Conservation (phyloP, 2,329 filamentous ascomycete genomes). For the Stachybotrys elegans region DNA sequence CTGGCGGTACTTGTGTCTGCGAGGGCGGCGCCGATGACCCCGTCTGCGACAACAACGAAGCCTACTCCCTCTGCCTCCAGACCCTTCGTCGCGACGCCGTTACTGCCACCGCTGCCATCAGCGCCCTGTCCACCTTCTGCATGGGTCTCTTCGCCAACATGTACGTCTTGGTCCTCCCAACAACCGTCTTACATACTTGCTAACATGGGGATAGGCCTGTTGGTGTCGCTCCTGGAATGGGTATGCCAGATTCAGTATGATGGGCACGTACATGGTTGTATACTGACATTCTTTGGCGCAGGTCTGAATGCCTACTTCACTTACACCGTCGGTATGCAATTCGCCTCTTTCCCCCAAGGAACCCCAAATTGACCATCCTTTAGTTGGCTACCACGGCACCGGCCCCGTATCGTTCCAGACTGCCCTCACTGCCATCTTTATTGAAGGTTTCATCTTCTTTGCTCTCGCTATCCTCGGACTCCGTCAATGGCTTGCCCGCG, state of each 20-base stretch:
- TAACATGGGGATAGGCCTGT: constrained; percentile 21
- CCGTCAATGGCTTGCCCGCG: constrained; percentile 81
- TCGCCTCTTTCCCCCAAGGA: constrained; percentile 15
- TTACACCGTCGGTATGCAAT: constrained; percentile 48
- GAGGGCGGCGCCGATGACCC: constrained; percentile 44
- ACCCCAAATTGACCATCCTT: neutral
- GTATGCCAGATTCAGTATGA: constrained; percentile 18
- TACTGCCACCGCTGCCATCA: constrained; percentile 79
- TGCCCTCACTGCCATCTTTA: constrained; percentile 80
- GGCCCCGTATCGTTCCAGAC: constrained; percentile 69
- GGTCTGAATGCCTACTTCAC: constrained; percentile 83
- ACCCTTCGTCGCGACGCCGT: constrained; percentile 72
- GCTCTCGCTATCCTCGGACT: constrained; percentile 73
- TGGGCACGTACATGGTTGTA: too few species aligned
- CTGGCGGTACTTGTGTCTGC: constrained; percentile 74
- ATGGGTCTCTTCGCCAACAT: constrained; percentile 82
- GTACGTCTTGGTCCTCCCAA: constrained; percentile 33
- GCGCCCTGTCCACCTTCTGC: constrained; percentile 72
- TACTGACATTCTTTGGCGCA: constrained; percentile 10
- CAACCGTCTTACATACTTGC: neutral
- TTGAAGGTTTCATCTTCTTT: constrained; percentile 83
- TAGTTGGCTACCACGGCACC: constrained; percentile 68
- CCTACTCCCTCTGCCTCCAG: constrained; percentile 59
- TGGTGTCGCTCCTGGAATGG: constrained; percentile 39
- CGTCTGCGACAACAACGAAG: constrained; percentile 46